phyloP scores from a whole-genome alignment of 2,329 filamentous ascomycete species.

The Sporothrix dimorphospora region DNA sequence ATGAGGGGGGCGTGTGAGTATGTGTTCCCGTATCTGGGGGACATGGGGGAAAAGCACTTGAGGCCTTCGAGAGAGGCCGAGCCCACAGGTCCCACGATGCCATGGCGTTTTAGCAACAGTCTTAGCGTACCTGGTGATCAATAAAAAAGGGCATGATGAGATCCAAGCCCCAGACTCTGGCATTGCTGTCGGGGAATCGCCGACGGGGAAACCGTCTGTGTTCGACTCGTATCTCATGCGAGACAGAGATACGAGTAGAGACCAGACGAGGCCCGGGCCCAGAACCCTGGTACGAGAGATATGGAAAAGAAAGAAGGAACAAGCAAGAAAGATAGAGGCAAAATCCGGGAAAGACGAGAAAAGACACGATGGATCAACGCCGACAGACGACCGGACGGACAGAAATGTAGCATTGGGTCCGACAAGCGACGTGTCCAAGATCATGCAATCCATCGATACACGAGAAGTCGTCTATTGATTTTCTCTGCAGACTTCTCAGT shows the following conservation, averaged over 20 bases:
- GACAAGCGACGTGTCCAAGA: neutral
- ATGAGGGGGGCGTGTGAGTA: neutral
- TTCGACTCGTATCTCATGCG: neutral
- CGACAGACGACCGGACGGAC: neutral
- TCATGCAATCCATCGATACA: neutral
- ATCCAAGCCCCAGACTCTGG: neutral
- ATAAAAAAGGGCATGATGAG: neutral
- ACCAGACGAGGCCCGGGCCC: neutral
- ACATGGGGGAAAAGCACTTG: neutral
- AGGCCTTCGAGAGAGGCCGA: neutral
- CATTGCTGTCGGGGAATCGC: neutral
- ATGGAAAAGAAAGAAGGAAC: neutral
- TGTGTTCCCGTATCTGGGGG: neutral
- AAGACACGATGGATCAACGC: neutral
- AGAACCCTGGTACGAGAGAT: neutral
- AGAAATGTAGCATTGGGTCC: neutral
- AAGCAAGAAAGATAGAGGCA: neutral
- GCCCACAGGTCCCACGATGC: neutral
- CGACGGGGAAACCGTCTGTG: neutral
- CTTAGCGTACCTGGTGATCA: constrained; percentile 1
- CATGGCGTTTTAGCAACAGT: neutral
- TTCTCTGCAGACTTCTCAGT: neutral
- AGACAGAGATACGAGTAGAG: neutral
- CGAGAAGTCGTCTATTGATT: neutral
- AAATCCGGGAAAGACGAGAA: neutral